A percentile compares a stretch with the other conserved stretches of the same genome.
These are phyloP conservation scores for Globisporangium takayamanum DNA, from an alignment of 352 stramenopile species.

Conservation along the genomic window DNA sequence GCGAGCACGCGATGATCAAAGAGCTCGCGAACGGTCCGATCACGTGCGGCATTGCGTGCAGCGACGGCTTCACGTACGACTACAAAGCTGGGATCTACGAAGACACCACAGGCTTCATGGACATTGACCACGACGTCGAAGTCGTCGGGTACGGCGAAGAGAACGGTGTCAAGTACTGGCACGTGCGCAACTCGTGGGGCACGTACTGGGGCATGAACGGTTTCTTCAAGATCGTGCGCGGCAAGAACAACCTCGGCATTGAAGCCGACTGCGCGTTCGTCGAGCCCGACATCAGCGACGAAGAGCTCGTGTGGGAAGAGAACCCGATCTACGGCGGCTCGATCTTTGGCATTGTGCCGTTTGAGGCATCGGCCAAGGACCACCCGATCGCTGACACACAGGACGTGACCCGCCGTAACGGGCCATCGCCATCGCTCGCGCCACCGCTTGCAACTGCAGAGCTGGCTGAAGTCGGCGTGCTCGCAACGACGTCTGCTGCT, in stretches of 20 bases:
- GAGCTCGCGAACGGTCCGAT: conserved; percentile 86
- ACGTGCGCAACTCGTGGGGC: conserved; percentile 94
- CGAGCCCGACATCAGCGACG: conserved; percentile 75
- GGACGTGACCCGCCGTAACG: conserved; percentile 49
- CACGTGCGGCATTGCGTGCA: conserved; percentile 90
- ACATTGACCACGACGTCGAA: conserved; percentile 82
- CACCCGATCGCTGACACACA: conserved; percentile 89
- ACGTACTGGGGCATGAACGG: conserved; percentile 95
- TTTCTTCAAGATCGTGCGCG: conserved; percentile 93
- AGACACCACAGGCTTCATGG: conserved; percentile 83
- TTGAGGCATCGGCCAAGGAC: conserved; percentile 60
- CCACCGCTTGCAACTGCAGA: conserved; percentile 4
- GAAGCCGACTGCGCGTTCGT: conserved; percentile 88
- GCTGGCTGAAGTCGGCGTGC: conserved; percentile 4
- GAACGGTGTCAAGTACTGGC: conserved; percentile 93
- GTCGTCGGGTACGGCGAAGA: conserved; percentile 91
- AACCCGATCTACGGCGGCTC: conserved; percentile 67
- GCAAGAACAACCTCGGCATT: conserved; percentile 90
- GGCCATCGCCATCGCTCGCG: too few relatives aligned
- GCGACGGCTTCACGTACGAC: conserved; percentile 70
- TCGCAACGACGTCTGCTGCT: neutral
- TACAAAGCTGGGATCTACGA: conserved; percentile 93
- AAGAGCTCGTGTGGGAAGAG: conserved; percentile 80
- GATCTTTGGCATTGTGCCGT: conserved; percentile 72
- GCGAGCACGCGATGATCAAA: conserved; percentile 80